Conservation (phyloP, 306 rosid species). For the Geum urbanum region DNA sequence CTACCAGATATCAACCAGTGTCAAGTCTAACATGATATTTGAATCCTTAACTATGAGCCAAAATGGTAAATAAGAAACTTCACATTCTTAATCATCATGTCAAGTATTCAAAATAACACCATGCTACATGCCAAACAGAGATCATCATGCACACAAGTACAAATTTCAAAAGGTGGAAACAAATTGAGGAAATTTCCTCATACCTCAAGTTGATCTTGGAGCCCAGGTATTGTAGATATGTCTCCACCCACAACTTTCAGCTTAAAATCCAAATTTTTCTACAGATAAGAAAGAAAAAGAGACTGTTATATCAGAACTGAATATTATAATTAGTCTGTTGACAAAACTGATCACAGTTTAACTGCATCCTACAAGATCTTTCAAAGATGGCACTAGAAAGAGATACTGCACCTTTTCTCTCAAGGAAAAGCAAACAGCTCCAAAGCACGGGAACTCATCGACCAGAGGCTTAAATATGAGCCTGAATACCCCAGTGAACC, state of each 20-base stretch:
- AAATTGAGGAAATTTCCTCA: conserved; percentile 27
- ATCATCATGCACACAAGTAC: neutral
- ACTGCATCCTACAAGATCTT: neutral
- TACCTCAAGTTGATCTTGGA: conserved; percentile 75
- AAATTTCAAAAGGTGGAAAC: neutral
- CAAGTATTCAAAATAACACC: neutral
- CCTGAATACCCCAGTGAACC: conserved; percentile 95
- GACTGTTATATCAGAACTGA: conserved; percentile 13
- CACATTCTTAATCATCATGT: neutral
- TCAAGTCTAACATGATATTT: neutral
- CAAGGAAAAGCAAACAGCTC: conserved; percentile 89
- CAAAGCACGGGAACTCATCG: conserved; percentile 89
- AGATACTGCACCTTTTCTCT: conserved; percentile 66
- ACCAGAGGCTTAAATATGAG: conserved; percentile 90
- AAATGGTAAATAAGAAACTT: neutral
- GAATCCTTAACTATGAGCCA: neutral
- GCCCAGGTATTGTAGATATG: conserved; percentile 85
- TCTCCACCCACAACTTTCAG: conserved; percentile 90
- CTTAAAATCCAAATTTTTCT: conserved; percentile 87
- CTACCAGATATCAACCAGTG: neutral
- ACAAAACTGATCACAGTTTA: neutral
- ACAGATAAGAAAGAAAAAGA: conserved; percentile 26
- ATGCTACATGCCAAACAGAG: neutral
- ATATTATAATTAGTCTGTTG: neutral
- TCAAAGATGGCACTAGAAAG: neutral